Base-by-base conservation (phyloP, 306 rosid species). In the Sophora flavescens region DNA sequence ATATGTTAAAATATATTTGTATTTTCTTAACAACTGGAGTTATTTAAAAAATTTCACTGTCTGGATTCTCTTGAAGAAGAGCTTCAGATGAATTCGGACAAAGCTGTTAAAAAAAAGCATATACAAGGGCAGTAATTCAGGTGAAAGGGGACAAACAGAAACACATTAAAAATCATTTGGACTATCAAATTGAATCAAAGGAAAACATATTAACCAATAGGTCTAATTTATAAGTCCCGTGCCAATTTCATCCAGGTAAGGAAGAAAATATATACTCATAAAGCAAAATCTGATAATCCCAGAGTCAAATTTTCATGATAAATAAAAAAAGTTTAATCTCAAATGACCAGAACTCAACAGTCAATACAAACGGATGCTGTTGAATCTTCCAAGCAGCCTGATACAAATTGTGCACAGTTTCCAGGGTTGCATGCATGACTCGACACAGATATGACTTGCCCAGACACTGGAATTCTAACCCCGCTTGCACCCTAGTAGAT, bases 1-100 rank as follows among this genome's bases (percentile, higher is more conserved):
- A 68, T 8, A 36, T 30, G 51, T 8, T 2, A 18, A 15, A 15
- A 63, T 7, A 45, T 63, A 69, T 52, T 36, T 58, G 45, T 35
- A 63, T 17, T 39, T 60, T 42, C 59, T 41, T 32, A 70, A 47
- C 6, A 39, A 35, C 33, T 64, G 63, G 65, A 18, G 47, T 61
- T 28, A 50, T 14, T 32, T 32, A 14, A 59, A 15, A 58, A 13
- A 6, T 12, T 35, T 50, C 4, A 45, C 15, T 16, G n/a, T 35
- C 70, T 61, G 39, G 68, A 81, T 62, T 81, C 77, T 77, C 63
- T 75, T 32, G n/a, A 26, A 2, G 28, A 44, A 39, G 51, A 8
- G 41, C 13, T 52, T 79, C 39, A 53, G 52, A 30, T 41, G n/a
- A 79, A 53, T 44, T 18, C 42, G 57, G 68, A 48, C 67, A 79